phyloP scores from a whole-genome alignment of 345 rosid species.

The Corchorus olitorius region DNA sequence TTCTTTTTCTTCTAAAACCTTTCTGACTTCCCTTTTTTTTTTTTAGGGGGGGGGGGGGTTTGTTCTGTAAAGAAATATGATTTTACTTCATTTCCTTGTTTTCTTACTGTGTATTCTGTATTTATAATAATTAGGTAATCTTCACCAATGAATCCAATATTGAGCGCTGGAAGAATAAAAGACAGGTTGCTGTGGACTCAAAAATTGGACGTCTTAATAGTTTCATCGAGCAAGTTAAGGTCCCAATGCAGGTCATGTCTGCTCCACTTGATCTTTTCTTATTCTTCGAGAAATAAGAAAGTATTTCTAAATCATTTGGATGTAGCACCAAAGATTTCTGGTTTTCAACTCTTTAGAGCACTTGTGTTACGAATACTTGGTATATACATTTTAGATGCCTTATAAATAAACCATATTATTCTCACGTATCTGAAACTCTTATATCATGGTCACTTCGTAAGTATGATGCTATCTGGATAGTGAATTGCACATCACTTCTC shows the following conservation, averaged over 20 bases:
- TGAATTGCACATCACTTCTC: background rate
- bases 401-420: background rate
- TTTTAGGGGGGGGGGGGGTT: too few species aligned
- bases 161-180: conserved; percentile 95
- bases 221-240: conserved; percentile 70
- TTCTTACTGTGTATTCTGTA: background rate
- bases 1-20: conserved; percentile 8
- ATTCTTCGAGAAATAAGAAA: background rate
- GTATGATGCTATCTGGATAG: conserved; percentile 1
- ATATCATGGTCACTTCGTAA: background rate
- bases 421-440: background rate
- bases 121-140: conserved; percentile 58
- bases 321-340: background rate
- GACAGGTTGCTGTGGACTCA: conserved; percentile 91
- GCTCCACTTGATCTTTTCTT: conserved; percentile 12
- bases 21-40: conserved; percentile 7
- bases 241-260: conserved; percentile 95
- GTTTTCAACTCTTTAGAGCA: conserved; percentile 9
- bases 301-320: background rate
- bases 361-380: background rate
- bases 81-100: background rate
- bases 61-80: background rate
- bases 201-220: conserved; percentile 82
- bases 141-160: conserved; percentile 97
- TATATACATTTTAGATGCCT: background rate